phyloP scores from a whole-genome alignment of 495 filamentous ascomycete genomes.

The Sordaria brevicollis region DNA sequence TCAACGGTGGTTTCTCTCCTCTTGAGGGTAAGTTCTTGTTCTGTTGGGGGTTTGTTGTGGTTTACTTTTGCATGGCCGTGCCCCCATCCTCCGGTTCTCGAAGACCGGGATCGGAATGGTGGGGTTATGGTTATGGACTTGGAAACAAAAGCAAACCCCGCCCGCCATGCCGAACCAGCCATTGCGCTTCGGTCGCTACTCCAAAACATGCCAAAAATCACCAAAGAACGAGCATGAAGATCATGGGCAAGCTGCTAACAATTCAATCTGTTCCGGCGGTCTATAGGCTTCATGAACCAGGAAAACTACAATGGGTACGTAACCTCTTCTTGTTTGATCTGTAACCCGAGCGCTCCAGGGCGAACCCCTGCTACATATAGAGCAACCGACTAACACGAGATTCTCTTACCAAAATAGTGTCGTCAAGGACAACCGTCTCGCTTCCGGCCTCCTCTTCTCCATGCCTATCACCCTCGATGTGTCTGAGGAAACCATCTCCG shows the following conservation, averaged over 20 bases:
- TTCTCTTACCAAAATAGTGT: constrained; percentile 49
- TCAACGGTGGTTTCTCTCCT: constrained; percentile 94
- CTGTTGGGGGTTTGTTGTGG: neutral
- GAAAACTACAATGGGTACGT: constrained; percentile 87
- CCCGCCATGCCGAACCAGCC: constrained; percentile 11
- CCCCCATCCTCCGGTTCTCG: neutral
- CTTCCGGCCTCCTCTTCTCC: constrained; percentile 84
- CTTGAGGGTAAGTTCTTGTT: constrained; percentile 65
- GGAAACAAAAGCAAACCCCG: constrained; percentile 15
- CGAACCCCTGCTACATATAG: neutral
- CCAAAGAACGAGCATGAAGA: neutral
- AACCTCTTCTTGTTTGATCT: neutral
- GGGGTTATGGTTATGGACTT: constrained; percentile 19
- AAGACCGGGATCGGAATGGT: neutral
- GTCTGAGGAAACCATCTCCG: constrained; percentile 58
- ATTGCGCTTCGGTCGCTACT: neutral
- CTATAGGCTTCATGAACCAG: constrained; percentile 88
- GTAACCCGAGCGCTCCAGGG: neutral
- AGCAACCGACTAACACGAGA: neutral
- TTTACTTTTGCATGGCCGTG: neutral
- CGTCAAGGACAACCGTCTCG: constrained; percentile 73
- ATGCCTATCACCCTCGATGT: constrained; percentile 96
- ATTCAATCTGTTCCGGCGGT: constrained; percentile 9
- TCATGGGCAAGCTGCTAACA: neutral
- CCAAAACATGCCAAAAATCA: neutral